phyloP scores from a whole-genome alignment of 176 grass and related monocot genomes.

The Saccharum officinarum region DNA sequence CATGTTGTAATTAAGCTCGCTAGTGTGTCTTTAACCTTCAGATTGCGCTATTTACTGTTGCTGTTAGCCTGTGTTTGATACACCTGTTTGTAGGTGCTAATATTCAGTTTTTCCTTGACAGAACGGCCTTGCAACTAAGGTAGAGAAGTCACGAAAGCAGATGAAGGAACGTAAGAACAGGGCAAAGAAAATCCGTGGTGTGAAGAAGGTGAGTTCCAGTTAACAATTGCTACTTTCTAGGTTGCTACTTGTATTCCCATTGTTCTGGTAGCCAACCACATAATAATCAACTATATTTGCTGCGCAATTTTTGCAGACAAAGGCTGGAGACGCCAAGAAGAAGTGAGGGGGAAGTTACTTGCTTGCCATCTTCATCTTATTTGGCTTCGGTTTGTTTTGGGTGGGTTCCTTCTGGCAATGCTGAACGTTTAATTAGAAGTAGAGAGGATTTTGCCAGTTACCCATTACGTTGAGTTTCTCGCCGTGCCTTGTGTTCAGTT shows the following conservation, averaged over 20 bases:
- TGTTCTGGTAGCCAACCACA: background rate
- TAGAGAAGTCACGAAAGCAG: conserved; percentile 94
- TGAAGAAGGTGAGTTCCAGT: conserved; percentile 66
- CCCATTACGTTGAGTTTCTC: conserved; percentile 20
- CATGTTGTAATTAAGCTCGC: background rate
- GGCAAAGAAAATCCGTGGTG: conserved; percentile 80
- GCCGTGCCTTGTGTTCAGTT: conserved; percentile 10
- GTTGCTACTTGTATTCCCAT: background rate
- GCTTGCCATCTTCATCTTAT: conserved; percentile 17
- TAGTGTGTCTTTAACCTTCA: background rate
- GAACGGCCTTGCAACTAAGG: conserved; percentile 95
- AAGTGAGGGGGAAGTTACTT: conserved; percentile 47
- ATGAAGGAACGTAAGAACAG: conserved; percentile 96
- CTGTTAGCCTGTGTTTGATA: background rate
- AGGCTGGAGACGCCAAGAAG: conserved; percentile 94
- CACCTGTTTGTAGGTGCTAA: conserved; percentile 1
- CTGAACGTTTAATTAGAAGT: conserved; percentile 36
- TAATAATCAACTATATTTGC: background rate
- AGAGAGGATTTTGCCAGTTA: conserved; percentile 22
- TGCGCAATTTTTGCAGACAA: conserved; percentile 51
- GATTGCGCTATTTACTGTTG: background rate
- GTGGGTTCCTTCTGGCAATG: conserved; percentile 7
- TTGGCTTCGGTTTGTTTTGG: conserved; percentile 27
- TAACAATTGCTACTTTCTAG: background rate
- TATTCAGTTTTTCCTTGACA: conserved; percentile 22